Conservation (phyloP, 164 flowering plant species). For the Liquidambar formosana region DNA sequence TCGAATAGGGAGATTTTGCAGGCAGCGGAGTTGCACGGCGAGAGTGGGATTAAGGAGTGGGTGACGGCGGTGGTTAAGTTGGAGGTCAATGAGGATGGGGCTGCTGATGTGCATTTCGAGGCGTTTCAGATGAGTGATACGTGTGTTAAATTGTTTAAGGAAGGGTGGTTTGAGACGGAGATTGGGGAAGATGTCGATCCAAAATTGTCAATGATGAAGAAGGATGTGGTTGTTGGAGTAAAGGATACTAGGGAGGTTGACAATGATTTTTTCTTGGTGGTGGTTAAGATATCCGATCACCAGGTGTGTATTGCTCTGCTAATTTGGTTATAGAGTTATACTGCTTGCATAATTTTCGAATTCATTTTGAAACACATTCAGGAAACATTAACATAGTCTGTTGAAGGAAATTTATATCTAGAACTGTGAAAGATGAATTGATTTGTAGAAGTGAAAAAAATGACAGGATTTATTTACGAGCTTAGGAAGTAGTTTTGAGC, state of each 20-base stretch:
- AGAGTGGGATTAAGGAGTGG: constrained; percentile 91
- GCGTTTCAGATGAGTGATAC: constrained; percentile 97
- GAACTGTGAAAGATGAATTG: no score
- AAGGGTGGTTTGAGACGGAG: constrained; percentile 84
- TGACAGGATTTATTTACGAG: neutral
- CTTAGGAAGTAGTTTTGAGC: neutral
- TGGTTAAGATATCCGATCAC: constrained; percentile 88
- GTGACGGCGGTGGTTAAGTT: constrained; percentile 87
- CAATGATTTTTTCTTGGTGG: constrained; percentile 90
- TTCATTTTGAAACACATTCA: no score
- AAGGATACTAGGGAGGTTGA: constrained; percentile 87
- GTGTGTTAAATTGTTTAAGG: constrained; percentile 81
- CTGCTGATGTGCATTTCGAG: constrained; percentile 85
- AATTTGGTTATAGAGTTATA: neutral
- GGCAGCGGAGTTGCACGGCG: constrained; percentile 78
- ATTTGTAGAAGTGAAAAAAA: no score
- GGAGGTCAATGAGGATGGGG: constrained; percentile 88
- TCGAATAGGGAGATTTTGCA: constrained; percentile 74
- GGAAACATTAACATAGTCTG: no score
- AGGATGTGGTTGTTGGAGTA: constrained; percentile 84
- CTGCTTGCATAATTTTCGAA: no score
- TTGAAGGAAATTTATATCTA: no score
- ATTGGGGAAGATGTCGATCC: constrained; percentile 59
- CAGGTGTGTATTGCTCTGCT: constrained; percentile 47
- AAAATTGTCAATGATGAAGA: constrained; percentile 83